phyloP scores from a whole-genome alignment of 805 yeast species.

The Candida railenensis region DNA sequence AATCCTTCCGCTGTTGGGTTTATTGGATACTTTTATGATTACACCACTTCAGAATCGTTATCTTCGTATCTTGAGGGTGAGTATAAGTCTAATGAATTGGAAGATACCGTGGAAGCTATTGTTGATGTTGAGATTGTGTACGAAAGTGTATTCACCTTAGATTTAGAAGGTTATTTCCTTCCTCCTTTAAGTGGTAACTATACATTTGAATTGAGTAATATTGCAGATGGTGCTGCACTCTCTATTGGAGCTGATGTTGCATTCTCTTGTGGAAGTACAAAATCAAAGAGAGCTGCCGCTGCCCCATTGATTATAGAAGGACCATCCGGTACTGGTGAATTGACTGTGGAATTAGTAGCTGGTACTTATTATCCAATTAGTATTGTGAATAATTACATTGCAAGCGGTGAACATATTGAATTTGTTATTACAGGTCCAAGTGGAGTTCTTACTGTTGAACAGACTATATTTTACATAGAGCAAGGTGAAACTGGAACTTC shows the following conservation, averaged over 20 bases:
- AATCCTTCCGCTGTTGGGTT: slow-evolving; percentile 5
- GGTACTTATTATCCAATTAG: slow-evolving; percentile 17
- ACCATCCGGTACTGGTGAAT: not conserved
- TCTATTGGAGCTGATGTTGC: slow-evolving; percentile 20
- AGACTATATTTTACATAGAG: slow-evolving; percentile 47
- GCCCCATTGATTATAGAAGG: not conserved
- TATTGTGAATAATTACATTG: slow-evolving; percentile 7
- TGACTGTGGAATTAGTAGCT: slow-evolving; percentile 5
- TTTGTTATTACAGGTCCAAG: slow-evolving; percentile 5
- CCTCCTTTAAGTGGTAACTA: slow-evolving; percentile 25
- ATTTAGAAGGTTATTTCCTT: slow-evolving; percentile 15
- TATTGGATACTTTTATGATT: not conserved
- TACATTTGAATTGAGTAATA: slow-evolving; percentile 14
- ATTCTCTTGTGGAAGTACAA: not conserved
- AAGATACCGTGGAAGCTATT: not conserved
- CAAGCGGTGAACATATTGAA: slow-evolving; percentile 2
- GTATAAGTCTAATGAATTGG: not conserved
- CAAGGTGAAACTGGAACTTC: slow-evolving; percentile 8
- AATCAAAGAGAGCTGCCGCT: not conserved
- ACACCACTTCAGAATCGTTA: slow-evolving; percentile 3
- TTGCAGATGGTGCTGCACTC: slow-evolving; percentile 31
- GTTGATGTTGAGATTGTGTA: not conserved
- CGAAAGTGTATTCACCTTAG: slow-evolving; percentile 10
- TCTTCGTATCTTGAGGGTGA: not conserved
- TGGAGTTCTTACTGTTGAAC: not conserved